A percentile compares a stretch with the other conserved stretches of the same genome.
Evolutionary conservation across 805 yeast species (phyloP).

Genomic region (Cyberlindnera euphorbiiphila): DNA sequence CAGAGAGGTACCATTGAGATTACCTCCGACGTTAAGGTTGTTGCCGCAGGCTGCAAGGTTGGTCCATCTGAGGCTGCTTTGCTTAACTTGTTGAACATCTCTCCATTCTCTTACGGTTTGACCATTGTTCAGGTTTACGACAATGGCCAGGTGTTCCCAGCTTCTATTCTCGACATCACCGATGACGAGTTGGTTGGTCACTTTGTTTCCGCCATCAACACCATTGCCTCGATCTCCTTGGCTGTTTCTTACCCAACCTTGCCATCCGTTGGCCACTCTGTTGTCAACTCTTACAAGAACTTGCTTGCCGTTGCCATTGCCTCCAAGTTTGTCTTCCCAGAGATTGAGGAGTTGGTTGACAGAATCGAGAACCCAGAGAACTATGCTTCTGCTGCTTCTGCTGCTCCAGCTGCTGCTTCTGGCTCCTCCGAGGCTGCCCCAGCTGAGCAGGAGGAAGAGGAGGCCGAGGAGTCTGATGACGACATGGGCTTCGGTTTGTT

Average conservation of each 20-base stretch:
- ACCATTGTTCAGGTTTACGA: constrained; percentile 95
- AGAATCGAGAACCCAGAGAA: constrained; percentile 99
- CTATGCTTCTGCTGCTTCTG: constrained; percentile 99
- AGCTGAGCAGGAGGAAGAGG: constrained; percentile 72
- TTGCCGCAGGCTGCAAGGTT: constrained; percentile 78
- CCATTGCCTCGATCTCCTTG: constrained; percentile 94
- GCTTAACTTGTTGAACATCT: constrained; percentile 98
- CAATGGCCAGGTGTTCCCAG: constrained; percentile 97
- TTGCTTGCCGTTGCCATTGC: constrained; percentile 96
- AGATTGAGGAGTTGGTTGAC: constrained; percentile 98
- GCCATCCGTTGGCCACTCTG: constrained; percentile 98
- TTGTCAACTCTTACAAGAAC: constrained; percentile 99
- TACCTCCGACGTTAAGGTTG: constrained; percentile 94
- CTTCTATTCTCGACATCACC: constrained; percentile 95
- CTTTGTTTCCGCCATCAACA: constrained; percentile 88
- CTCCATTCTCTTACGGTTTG: constrained; percentile 99
- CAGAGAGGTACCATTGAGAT: constrained; percentile 99
- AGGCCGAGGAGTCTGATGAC: constrained; percentile 56
- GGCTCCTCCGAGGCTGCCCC: constrained; percentile 69
- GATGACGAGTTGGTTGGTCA: constrained; percentile 92
- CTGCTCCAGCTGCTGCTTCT: constrained; percentile 81
- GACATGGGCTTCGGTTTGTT: constrained; percentile 99
- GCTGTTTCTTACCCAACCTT: constrained; percentile 99
- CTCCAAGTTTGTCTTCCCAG: constrained; percentile 98
- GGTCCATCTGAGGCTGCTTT: constrained; percentile 99